These are phyloP conservation scores for Tausonia pullulans DNA, from an alignment of 1,284 basidiomycete species.

Conservation along the genomic window DNA sequence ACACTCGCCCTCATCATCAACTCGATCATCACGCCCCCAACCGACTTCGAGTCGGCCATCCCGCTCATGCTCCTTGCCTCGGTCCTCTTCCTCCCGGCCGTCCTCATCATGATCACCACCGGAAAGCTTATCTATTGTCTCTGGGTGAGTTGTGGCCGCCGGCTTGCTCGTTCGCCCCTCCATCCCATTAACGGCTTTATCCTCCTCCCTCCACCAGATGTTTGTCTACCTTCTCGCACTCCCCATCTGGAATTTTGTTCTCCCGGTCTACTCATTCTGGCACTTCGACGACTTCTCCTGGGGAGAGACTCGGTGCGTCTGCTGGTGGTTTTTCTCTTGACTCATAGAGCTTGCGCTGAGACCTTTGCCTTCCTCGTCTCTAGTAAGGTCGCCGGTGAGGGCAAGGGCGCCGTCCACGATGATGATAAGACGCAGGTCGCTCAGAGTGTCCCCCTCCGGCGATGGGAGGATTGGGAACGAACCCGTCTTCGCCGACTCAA, in stretches of 20 bases:
- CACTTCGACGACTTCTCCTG: slow-evolving; percentile 99
- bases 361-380: slow-evolving; percentile 7
- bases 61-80: slow-evolving; percentile 80
- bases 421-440: slow-evolving; percentile 42
- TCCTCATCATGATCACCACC: slow-evolving; percentile 88
- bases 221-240: slow-evolving; percentile 82
- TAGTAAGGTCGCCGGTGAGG: slow-evolving; percentile 89
- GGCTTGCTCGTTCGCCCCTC: not conserved
- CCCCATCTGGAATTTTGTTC: slow-evolving; percentile 89
- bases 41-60: slow-evolving; percentile 81
- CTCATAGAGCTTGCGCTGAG: not conserved
- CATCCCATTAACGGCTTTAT: slow-evolving; percentile 49
- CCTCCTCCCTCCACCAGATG: slow-evolving; percentile 42
- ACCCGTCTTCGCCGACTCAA: slow-evolving; percentile 84
- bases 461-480: slow-evolving; percentile 99
- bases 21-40: slow-evolving; percentile 70
- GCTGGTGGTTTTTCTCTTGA: not conserved
- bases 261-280: slow-evolving; percentile 95
- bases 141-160: slow-evolving; percentile 59
- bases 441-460: slow-evolving; percentile 65
- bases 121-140: slow-evolving; percentile 89
- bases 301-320: slow-evolving; percentile 79
- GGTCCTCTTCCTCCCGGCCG: slow-evolving; percentile 83
- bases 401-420: slow-evolving; percentile 59
- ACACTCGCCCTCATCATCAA: slow-evolving; percentile 81